phyloP scores from a whole-genome alignment of 1,284 basidiomycete species.

The Tremellales sp. region DNA sequence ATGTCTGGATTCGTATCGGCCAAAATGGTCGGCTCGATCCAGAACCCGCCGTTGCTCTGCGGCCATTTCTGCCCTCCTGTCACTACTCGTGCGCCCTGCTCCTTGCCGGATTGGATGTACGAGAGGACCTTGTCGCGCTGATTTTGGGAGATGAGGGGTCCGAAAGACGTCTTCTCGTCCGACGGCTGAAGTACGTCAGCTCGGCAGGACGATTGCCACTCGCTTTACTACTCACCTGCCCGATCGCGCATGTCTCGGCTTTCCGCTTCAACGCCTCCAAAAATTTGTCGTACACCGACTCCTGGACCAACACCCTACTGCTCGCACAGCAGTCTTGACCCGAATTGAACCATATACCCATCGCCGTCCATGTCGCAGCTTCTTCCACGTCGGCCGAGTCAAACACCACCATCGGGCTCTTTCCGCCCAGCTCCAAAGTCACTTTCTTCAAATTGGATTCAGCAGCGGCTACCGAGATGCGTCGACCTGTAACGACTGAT shows the following conservation, averaged over 20 bases:
- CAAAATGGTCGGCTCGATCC: slow-evolving; percentile 48
- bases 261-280: slow-evolving; percentile 62
- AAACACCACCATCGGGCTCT: slow-evolving; percentile 51
- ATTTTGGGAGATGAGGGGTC: slow-evolving; percentile 76
- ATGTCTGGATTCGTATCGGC: slow-evolving; percentile 36
- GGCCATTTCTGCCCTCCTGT: slow-evolving; percentile 64
- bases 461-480: slow-evolving; percentile 77
- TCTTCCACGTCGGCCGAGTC: slow-evolving; percentile 60
- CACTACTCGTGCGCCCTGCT: slow-evolving; percentile 72
- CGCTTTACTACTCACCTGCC: slow-evolving; percentile 50
- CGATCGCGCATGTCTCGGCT: slow-evolving; percentile 66
- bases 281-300: slow-evolving; percentile 78
- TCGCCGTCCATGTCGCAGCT: slow-evolving; percentile 57
- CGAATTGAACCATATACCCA: slow-evolving; percentile 41
- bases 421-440: slow-evolving; percentile 55
- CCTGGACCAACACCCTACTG: slow-evolving; percentile 78
- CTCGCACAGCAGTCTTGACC: slow-evolving; percentile 53
- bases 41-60: slow-evolving; percentile 38
- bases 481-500: slow-evolving; percentile 71
- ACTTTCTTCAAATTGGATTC: slow-evolving; percentile 76
- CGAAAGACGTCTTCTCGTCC: slow-evolving; percentile 67
- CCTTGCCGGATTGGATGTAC: slow-evolving; percentile 82
- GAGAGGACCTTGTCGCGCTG: slow-evolving; percentile 86
- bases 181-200: slow-evolving; percentile 53
- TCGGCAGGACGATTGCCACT: background rate